Evolutionary conservation across 176 grass and related monocot species (phyloP).

Genomic region (Oryza rufipogon): DNA sequence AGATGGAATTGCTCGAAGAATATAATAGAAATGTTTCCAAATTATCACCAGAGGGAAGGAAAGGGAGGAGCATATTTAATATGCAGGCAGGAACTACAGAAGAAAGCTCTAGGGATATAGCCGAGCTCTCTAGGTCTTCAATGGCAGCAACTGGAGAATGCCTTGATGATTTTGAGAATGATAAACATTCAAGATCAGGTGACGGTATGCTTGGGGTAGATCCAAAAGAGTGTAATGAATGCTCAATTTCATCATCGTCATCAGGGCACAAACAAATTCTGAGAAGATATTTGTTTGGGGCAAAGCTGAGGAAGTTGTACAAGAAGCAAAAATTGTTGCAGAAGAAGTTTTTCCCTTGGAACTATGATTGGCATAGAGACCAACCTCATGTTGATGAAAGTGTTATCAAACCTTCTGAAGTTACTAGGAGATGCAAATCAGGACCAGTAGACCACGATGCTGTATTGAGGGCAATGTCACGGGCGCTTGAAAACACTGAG

Average conservation of each 20-base stretch:
- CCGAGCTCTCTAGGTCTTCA: constrained; percentile 38
- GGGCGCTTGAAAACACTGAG: constrained; percentile 77
- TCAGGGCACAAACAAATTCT: constrained; percentile 52
- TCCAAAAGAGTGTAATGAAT: constrained; percentile 41
- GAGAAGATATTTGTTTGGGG: constrained; percentile 50
- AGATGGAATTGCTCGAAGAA: constrained; percentile 79
- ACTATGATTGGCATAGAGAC: constrained; percentile 89
- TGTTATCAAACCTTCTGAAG: constrained; percentile 46
- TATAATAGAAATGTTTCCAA: constrained; percentile 43
- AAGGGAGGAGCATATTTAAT: constrained; percentile 31
- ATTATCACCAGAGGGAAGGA: constrained; percentile 19
- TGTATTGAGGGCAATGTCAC: constrained; percentile 82
- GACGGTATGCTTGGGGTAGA: constrained; percentile 46
- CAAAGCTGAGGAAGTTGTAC: constrained; percentile 85
- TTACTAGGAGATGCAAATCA: constrained; percentile 73
- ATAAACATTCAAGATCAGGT: constrained; percentile 48
- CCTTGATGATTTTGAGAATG: constrained; percentile 40
- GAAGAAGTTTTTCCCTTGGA: constrained; percentile 90
- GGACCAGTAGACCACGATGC: constrained; percentile 87
- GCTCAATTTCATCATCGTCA: constrained; percentile 51
- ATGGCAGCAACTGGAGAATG: constrained; percentile 40
- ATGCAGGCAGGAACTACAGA: constrained; percentile 28
- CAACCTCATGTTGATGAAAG: constrained; percentile 65
- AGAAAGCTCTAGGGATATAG: constrained; percentile 32
- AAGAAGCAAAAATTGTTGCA: constrained; percentile 73